These are phyloP conservation scores for Ochromonas danica DNA, from an alignment of 108 stramenopile genomes.

Conservation along the genomic window DNA sequence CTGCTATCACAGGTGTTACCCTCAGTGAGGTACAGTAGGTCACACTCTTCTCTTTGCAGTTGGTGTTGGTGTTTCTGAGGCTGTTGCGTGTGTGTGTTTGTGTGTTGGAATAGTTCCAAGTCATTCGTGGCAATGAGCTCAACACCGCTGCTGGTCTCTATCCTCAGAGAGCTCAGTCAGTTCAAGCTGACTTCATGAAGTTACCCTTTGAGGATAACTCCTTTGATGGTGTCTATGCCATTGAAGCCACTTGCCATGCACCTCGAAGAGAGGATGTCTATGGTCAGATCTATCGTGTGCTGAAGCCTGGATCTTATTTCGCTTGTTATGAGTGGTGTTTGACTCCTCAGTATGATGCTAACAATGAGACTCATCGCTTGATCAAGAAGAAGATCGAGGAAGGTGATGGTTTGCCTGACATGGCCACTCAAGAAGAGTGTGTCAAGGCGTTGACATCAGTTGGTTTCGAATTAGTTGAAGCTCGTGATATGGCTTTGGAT, in stretches of 20 bases:
- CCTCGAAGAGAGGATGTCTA: conserved; percentile 72
- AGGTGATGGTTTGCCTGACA: conserved; percentile 83
- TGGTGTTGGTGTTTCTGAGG: too few relatives aligned
- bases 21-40: conserved; percentile 64
- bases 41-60: too few relatives aligned
- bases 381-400: conserved; percentile 83
- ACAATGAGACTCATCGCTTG: conserved; percentile 61
- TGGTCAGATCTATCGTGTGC: conserved; percentile 68
- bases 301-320: conserved; percentile 77
- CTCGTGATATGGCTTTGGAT: conserved; percentile 66
- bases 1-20: conserved; percentile 70
- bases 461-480: conserved; percentile 56
- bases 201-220: conserved; percentile 69
- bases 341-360: conserved; percentile 74
- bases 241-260: conserved; percentile 90
- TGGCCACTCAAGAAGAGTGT: conserved; percentile 61
- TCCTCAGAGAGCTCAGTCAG: conserved; percentile 36
- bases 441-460: conserved; percentile 61
- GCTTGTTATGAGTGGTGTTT: conserved; percentile 87
- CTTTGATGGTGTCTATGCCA: conserved; percentile 83
- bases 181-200: conserved; percentile 83
- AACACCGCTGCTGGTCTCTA: conserved; percentile 47
- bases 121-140: conserved; percentile 77
- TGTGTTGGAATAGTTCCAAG: conserved; percentile 37
- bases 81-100: not conserved